Percentiles rank a stretch among this genome's conserved stretches.
phyloP scores from a whole-genome alignment of 345 rosid genomes.

The Eucalyptus melliodora region DNA sequence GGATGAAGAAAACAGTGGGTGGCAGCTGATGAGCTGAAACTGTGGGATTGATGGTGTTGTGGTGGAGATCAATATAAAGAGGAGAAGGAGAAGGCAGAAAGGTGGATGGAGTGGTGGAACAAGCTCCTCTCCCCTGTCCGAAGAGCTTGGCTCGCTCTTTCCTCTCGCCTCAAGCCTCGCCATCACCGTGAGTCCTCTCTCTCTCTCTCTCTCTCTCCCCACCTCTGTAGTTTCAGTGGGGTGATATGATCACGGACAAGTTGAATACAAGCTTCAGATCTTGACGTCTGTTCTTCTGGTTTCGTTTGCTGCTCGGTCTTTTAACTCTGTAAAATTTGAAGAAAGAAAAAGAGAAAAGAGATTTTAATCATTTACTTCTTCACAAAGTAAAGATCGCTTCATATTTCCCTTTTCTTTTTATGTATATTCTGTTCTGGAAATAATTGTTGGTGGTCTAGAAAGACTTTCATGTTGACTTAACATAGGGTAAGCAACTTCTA shows the following conservation, averaged over 20 bases:
- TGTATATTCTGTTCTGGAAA: not conserved
- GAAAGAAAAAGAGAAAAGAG: not conserved
- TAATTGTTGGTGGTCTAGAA: not conserved
- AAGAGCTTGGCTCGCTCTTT: conserved; percentile 1
- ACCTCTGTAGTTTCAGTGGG: not conserved
- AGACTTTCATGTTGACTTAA: not conserved
- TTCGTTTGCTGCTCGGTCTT: not conserved
- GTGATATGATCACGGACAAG: not conserved
- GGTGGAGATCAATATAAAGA: not conserved
- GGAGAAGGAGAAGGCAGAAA: not conserved
- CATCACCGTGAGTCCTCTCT: not conserved
- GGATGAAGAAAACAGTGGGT: not conserved
- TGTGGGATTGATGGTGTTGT: not conserved
- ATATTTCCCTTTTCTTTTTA: not conserved
- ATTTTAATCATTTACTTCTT: not conserved
- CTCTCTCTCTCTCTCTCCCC: not conserved
- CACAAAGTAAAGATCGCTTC: not conserved
- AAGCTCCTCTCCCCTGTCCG: not conserved
- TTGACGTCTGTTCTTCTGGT: not conserved
- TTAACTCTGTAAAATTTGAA: not conserved
- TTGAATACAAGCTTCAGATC: not conserved
- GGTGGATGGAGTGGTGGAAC: not conserved
- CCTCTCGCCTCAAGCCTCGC: not conserved
- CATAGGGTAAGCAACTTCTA: not conserved
- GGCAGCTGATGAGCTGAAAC: not conserved